Evolutionary conservation across 768 basidiomycete species (phyloP), one percentile per base, ranked within the genome.

Genomic region (Xanthoconium stramineum): DNA sequence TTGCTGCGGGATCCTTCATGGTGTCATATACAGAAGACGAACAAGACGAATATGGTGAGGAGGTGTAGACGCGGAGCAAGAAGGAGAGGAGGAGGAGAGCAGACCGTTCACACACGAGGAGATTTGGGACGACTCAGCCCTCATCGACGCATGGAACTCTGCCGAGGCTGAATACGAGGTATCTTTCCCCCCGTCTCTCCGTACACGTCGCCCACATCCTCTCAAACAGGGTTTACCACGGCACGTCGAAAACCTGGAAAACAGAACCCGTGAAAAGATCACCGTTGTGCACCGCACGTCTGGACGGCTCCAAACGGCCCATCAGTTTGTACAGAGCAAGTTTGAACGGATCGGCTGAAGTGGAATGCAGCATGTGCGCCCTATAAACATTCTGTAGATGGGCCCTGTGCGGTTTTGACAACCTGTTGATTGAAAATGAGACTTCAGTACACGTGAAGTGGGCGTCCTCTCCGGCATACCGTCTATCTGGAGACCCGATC

Each of bases 251-350:
- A 65, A 39, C 57, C 7, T 92, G 91, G 91, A 89, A 91, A 66
- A 71, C 76, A 3, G 82, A 88, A 48, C 79, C 84, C 0, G 74
- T 85, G 15, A 83, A 88, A 67, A 88, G 83, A 61, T 89, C 91
- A 0, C 80, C 89, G 9, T 65, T 92, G 90, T 91, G 82, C 3
- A 95, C 86, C 63, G 83, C 88, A 47, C 94, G 80, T 53, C 90
- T 79, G 5, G 82, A 73, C 2, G 93, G 84, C 62, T 99, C 97
- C 50, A 96, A 81, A 64, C 90, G 90, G 43, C 94, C 96, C 79
- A 98, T 89, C 37, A 98, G 77, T 71, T 97, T 98, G 78, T 97
- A 98, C 33, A 99, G 72, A 0, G 94, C 95, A 52, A 95, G 84
- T 69, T 98, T 98, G 81, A 94, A 98, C 0, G 95, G 95, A 70